Evolutionary conservation across 2,329 filamentous ascomycete genomes (phyloP), one percentile per base, ranked within the genome.

Genomic region (Myriosclerotinia curreyana): DNA sequence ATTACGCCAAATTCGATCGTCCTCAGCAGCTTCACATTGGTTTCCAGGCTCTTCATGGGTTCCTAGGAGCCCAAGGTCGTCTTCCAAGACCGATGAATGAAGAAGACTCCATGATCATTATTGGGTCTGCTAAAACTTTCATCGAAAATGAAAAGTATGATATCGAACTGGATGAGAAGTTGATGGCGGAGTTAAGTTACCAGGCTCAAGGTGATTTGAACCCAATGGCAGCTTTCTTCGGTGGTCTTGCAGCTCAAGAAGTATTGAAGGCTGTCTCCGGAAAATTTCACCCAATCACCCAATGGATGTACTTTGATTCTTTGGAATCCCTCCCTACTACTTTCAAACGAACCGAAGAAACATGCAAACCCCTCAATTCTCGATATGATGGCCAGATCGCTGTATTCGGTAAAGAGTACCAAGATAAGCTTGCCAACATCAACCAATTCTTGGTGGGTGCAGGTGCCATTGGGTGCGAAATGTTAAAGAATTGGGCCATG

Each of bases 401-500:
- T 2, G 95, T 99, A 1, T 96, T 99, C 70, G 95, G 95, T 67
- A 89, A 85, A 72, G 91, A 96, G 68, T 99, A 88, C 77, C 95
- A 99, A 77, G 89, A 96, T 60, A 97, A 96, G 82, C 84, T 99
- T 70, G 85, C 89, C 66, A 96, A 97, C 72, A 78, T 95, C 67
- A 95, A 88, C 73, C 87, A 98, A 72, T 99, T 99, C 81, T 82
- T 99, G 63, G 95, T 99, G 65, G 95, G 95, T 70, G 92, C 95
- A 54, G 95, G 95, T 72, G 95, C 96, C 68, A 99, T 99, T 76
- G 95, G 95, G 53, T 99, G 95, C 74, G 95, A 99, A 75, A 99
- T 98, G 90, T 81, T 99, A 70, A 99, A 99, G 85, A 98, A 98
- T 77, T 99, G 95, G 93, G 94, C 96, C 44, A 96, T 99, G 93